A percentile compares a stretch with the other conserved stretches of the same genome.
phyloP scores from a whole-genome alignment of 139 green algal genomes.

The Chlamydomonas incerta region DNA sequence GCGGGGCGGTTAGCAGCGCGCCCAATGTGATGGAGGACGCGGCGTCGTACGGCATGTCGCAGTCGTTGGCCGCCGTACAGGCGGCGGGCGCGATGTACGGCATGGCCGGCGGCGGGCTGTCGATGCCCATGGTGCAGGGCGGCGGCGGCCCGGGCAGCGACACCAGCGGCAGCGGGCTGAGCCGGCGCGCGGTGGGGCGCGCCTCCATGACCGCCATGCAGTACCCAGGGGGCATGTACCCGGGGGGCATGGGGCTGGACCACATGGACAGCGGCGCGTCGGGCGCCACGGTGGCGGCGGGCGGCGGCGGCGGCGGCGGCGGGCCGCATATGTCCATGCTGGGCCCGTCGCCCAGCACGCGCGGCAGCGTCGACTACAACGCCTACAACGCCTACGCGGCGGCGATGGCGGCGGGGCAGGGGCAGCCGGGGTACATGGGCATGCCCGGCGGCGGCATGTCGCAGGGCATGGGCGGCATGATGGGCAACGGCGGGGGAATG shows the following conservation, averaged over 20 bases:
- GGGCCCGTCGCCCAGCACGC: not conserved
- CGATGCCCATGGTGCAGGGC: not conserved
- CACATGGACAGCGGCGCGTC: not conserved
- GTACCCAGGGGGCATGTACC: not conserved
- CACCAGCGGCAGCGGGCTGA: not conserved
- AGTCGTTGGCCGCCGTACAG: not conserved
- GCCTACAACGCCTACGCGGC: not conserved
- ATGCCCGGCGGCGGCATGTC: not conserved
- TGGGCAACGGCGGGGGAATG: not conserved
- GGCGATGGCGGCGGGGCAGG: no score
- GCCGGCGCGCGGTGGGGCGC: not conserved
- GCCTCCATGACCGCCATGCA: not conserved
- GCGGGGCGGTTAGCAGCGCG: not conserved
- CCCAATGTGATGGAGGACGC: not conserved
- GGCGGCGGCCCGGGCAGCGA: not conserved
- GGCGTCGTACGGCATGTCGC: not conserved
- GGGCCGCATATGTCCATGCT: not conserved
- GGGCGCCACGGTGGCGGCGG: no score
- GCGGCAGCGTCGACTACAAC: not conserved
- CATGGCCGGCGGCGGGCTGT: not conserved
- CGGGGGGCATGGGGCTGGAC: not conserved
- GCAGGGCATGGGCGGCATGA: not conserved
- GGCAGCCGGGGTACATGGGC: not conserved
- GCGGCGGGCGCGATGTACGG: not conserved
- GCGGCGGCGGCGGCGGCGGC: no score